phyloP scores from a whole-genome alignment of 176 grass and related monocot genomes.

The Cymbopogon citratus region DNA sequence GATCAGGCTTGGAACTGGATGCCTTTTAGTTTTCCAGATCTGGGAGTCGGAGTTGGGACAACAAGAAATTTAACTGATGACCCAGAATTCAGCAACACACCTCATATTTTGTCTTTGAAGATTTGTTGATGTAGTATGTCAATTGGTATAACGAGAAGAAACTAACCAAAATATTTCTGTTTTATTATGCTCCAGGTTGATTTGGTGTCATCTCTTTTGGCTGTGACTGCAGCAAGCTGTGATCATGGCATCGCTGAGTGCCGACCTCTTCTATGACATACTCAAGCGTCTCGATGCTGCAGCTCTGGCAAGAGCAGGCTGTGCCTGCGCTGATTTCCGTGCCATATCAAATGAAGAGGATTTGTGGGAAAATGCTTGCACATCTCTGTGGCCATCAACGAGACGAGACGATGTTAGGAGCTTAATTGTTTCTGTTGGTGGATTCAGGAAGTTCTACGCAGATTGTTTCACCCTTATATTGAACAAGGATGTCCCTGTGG shows the following conservation, averaged over 20 bases:
- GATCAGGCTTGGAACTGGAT: too few species aligned
- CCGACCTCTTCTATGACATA: slow-evolving; percentile 43
- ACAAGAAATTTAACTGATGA: not conserved
- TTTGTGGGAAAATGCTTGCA: slow-evolving; percentile 39
- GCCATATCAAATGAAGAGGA: slow-evolving; percentile 39
- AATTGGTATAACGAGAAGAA: not conserved
- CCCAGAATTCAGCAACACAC: not conserved
- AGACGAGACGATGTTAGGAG: slow-evolving; percentile 23
- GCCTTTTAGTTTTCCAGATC: too few species aligned
- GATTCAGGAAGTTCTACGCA: slow-evolving; percentile 50
- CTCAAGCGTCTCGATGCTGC: slow-evolving; percentile 36
- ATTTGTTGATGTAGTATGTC: not conserved
- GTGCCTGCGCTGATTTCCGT: slow-evolving; percentile 32
- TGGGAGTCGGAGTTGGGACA: too few species aligned
- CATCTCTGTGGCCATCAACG: slow-evolving; percentile 36
- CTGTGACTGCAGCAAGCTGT: not conserved
- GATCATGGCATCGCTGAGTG: slow-evolving; percentile 33
- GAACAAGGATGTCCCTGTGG: slow-evolving; percentile 33
- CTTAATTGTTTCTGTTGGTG: slow-evolving; percentile 39
- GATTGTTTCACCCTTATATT: slow-evolving; percentile 49
- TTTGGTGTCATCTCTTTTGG: not conserved
- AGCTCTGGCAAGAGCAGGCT: slow-evolving; percentile 46
- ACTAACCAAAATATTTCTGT: not conserved
- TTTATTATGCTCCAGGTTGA: slow-evolving; percentile 25
- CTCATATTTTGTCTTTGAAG: not conserved